Conservation (phyloP, 1,284 basidiomycete genomes). For the Coniophora puteana region DNA sequence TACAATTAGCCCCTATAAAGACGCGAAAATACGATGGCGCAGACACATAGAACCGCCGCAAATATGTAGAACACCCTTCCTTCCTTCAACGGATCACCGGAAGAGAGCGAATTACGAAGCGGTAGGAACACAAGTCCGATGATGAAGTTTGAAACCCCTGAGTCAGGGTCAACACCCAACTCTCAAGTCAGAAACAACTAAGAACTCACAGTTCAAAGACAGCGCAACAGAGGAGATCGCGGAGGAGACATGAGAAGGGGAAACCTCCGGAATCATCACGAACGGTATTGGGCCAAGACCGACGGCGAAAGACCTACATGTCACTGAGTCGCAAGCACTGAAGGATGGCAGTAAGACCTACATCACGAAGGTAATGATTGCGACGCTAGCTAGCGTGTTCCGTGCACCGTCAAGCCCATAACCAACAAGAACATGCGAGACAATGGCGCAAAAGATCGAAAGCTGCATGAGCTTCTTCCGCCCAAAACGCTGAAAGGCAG, state of each 20-base stretch:
- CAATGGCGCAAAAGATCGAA: constrained; percentile 59
- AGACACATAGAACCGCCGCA: constrained; percentile 42
- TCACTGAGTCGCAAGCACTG: constrained; percentile 2
- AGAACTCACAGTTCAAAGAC: constrained; percentile 72
- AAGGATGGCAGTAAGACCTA: constrained; percentile 35
- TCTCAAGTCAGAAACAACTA: too few species aligned
- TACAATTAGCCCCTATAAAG: constrained; percentile 31
- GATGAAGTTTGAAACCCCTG: constrained; percentile 81
- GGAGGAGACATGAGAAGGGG: constrained; percentile 78
- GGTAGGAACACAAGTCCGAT: constrained; percentile 84
- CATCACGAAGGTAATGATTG: constrained; percentile 85
- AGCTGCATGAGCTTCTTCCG: constrained; percentile 55
- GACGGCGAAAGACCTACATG: constrained; percentile 73
- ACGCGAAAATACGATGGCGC: constrained; percentile 34
- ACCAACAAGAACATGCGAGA: constrained; percentile 69
- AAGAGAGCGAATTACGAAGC: constrained; percentile 68
- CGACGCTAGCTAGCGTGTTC: constrained; percentile 63
- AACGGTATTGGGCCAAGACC: constrained; percentile 94
- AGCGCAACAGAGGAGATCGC: constrained; percentile 81
- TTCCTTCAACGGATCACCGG: constrained; percentile 61
- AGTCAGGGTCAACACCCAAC: constrained; percentile 1
- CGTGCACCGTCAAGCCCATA: constrained; percentile 65
- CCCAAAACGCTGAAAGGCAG: constrained; percentile 54
- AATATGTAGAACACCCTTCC: constrained; percentile 86
- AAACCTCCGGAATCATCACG: constrained; percentile 89